Conservation (phyloP, 1,139 yeast species). For the Martiniozyma asiatica region DNA sequence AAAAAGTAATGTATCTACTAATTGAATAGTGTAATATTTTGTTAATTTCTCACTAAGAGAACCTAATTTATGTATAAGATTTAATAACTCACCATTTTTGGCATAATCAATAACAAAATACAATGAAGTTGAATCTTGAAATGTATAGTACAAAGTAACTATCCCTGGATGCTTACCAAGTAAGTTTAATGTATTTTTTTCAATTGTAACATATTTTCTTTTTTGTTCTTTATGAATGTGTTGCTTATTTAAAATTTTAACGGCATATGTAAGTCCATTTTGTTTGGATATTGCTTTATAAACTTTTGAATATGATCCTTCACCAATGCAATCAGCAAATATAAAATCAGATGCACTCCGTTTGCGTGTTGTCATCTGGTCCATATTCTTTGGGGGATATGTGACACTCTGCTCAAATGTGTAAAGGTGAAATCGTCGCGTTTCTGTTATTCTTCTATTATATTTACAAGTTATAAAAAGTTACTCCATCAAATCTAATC, state of each 20-base stretch:
- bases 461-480: no score
- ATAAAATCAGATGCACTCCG: slow-evolving; percentile 75
- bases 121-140: slow-evolving; percentile 79
- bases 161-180: slow-evolving; percentile 82
- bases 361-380: slow-evolving; percentile 29
- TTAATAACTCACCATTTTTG: slow-evolving; percentile 79
- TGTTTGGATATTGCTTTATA: slow-evolving; percentile 73
- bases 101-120: slow-evolving; percentile 93
- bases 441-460: not conserved
- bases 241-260: slow-evolving; percentile 81
- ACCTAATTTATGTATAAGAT: slow-evolving; percentile 66
- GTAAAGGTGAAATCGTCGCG: not conserved
- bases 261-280: slow-evolving; percentile 68
- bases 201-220: slow-evolving; percentile 92
- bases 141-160: slow-evolving; percentile 79
- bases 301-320: slow-evolving; percentile 93
- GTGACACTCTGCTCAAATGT: no score
- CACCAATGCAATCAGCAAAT: slow-evolving; percentile 81
- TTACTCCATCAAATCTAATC: not conserved
- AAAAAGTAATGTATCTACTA: slow-evolving; percentile 51
- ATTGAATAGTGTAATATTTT: slow-evolving; percentile 55
- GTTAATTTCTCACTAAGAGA: slow-evolving; percentile 71
- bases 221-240: slow-evolving; percentile 93
- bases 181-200: slow-evolving; percentile 81
- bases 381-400: no score